These are phyloP conservation scores for Amanita rimosa DNA, from an alignment of 768 basidiomycete genomes.

Conservation along the genomic window DNA sequence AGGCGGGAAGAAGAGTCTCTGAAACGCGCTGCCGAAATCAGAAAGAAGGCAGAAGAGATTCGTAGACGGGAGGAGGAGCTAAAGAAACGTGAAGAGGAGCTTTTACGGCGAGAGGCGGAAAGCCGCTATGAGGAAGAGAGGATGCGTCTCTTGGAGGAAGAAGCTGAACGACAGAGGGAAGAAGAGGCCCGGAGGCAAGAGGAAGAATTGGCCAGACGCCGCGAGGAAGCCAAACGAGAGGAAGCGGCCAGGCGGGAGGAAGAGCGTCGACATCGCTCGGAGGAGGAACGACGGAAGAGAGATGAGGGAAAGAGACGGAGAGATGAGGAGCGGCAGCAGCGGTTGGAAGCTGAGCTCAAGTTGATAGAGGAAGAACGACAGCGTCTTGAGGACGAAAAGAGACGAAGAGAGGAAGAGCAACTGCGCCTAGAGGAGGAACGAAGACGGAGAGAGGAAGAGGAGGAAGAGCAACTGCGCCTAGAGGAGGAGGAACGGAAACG, in stretches of 20 bases:
- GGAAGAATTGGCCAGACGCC: slow-evolving; percentile 12
- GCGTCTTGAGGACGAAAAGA: slow-evolving; percentile 2
- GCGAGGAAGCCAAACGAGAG: slow-evolving; percentile 14
- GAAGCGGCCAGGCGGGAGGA: slow-evolving; percentile 9
- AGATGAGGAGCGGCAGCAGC: slow-evolving; percentile 6
- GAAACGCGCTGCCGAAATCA: slow-evolving; percentile 6
- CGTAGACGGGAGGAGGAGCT: slow-evolving; percentile 5
- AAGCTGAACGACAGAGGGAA: neutral
- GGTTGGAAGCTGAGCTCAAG: slow-evolving; percentile 10
- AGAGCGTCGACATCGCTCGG: slow-evolving; percentile 7
- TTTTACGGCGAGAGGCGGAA: slow-evolving; percentile 9
- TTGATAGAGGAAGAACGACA: slow-evolving; percentile 7
- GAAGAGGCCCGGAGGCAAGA: neutral
- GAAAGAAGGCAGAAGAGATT: slow-evolving; percentile 14
- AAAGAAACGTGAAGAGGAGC: slow-evolving; percentile 8
- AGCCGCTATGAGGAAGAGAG: neutral
- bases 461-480: slow-evolving; percentile 11
- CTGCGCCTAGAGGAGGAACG: slow-evolving; percentile 8
- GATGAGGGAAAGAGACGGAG: neutral
- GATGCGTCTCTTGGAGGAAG: neutral
- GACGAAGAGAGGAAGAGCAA: slow-evolving; percentile 13
- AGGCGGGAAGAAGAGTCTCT: slow-evolving; percentile 6
- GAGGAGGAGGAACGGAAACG: slow-evolving; percentile 2
- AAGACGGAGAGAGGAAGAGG: slow-evolving; percentile 7
- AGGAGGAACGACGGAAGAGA: slow-evolving; percentile 9